Percentiles rank a stretch among this genome's conserved stretches.
These are phyloP conservation scores for Thelonectria blattea DNA, from an alignment of 2,329 filamentous ascomycete species.

Conservation along the genomic window DNA sequence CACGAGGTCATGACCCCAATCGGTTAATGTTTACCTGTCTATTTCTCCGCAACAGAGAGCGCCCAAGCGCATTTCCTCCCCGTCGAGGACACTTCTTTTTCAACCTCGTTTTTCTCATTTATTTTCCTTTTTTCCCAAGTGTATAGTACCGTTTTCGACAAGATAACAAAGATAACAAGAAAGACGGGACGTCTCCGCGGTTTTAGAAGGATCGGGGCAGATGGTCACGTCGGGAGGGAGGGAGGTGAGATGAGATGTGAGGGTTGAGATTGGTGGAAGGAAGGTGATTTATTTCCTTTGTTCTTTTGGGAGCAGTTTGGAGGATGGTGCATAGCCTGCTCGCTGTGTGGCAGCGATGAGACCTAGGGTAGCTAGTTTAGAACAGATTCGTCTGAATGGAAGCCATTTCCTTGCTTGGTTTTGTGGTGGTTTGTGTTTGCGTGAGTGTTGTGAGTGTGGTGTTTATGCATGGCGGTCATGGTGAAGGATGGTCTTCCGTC, in stretches of 20 bases:
- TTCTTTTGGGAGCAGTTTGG: conserved; percentile 16
- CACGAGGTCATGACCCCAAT: conserved; percentile 43
- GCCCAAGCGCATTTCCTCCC: conserved; percentile 25
- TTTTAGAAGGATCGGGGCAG: neutral
- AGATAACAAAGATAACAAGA: conserved; percentile 6
- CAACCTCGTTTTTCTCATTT: conserved; percentile 18
- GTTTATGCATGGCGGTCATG: too few relatives aligned
- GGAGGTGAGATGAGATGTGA: neutral
- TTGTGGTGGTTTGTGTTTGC: neutral
- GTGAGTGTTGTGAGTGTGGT: neutral
- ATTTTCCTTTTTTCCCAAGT: conserved; percentile 25
- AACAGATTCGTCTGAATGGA: conserved; percentile 34
- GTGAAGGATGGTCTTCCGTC: too few relatives aligned
- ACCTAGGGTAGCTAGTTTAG: conserved; percentile 13
- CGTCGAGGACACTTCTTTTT: conserved; percentile 20
- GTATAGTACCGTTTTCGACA: conserved; percentile 40
- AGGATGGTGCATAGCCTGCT: neutral
- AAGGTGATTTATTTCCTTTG: neutral
- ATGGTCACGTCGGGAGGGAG: neutral
- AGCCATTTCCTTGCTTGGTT: conserved; percentile 23
- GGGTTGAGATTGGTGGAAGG: neutral
- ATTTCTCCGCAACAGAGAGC: conserved; percentile 22
- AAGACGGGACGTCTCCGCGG: neutral
- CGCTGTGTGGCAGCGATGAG: conserved; percentile 8
- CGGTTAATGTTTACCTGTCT: conserved; percentile 46